Evolutionary conservation across 805 yeast genomes (phyloP).

Genomic region (Candida vartiovaarae): DNA sequence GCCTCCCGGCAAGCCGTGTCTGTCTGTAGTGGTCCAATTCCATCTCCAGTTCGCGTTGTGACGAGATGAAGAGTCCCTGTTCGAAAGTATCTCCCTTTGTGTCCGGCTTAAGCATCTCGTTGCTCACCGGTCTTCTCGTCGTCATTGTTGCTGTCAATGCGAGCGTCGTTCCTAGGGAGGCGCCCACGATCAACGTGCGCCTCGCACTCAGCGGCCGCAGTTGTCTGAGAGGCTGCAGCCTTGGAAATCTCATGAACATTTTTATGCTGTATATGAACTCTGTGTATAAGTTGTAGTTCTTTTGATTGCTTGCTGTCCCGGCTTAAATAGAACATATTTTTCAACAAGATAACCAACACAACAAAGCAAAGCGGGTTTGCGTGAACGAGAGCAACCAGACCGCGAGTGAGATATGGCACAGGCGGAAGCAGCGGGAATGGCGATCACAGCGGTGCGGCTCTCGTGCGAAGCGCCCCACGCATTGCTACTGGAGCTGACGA

Average conservation of each 20-base stretch:
- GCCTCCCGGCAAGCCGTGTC: conserved; percentile 9
- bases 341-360: background rate
- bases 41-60: conserved; percentile 46
- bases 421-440: no score
- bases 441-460: no score
- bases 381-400: no score
- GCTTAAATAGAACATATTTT: background rate
- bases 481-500: no score
- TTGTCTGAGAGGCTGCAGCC: background rate
- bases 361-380: no score
- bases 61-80: conserved; percentile 53
- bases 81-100: conserved; percentile 59
- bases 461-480: no score
- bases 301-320: background rate
- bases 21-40: conserved; percentile 31
- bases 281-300: background rate
- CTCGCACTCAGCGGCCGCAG: background rate
- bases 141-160: background rate
- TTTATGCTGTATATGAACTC: background rate
- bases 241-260: background rate
- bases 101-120: conserved; percentile 27
- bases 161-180: background rate
- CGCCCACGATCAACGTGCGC: background rate
- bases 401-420: no score
- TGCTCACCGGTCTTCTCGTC: background rate